Conservation (phyloP, 2,329 filamentous ascomycete genomes). For the Pestalotiopsis sp. region DNA sequence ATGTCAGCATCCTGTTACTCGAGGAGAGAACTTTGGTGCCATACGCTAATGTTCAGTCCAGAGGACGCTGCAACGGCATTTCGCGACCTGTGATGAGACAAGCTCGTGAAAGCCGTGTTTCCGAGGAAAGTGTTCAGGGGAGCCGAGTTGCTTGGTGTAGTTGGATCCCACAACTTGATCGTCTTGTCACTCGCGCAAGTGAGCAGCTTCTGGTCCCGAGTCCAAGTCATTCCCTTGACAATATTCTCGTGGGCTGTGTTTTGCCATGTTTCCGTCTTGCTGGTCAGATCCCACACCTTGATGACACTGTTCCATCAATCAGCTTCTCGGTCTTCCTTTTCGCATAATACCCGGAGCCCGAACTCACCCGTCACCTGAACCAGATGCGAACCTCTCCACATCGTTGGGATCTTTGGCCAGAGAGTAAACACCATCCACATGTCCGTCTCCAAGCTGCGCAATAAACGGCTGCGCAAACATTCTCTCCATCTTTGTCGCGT, state of each 20-base stretch:
- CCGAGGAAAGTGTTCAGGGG: conserved; percentile 87
- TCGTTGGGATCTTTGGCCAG: conserved; percentile 80
- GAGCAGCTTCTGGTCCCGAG: conserved; percentile 79
- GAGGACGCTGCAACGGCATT: conserved; percentile 79
- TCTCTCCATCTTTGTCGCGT: conserved; percentile 52
- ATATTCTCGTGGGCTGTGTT: conserved; percentile 88
- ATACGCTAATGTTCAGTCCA: conserved; percentile 65
- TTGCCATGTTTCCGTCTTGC: conserved; percentile 72
- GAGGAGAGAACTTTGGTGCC: background rate
- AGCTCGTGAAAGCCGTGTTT: conserved; percentile 76
- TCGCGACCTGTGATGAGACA: conserved; percentile 80
- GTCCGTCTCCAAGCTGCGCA: conserved; percentile 82
- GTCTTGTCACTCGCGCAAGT: conserved; percentile 86
- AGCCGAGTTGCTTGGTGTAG: conserved; percentile 67
- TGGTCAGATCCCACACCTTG: conserved; percentile 87
- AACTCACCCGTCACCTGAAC: conserved; percentile 68
- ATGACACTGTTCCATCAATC: conserved; percentile 59
- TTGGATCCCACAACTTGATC: conserved; percentile 91
- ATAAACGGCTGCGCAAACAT: conserved; percentile 75
- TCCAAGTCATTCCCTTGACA: conserved; percentile 77
- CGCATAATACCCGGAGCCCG: conserved; percentile 36
- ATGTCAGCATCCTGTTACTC: background rate
- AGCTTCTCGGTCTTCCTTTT: background rate
- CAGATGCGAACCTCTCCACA: conserved; percentile 76
- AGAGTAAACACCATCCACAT: conserved; percentile 87